Evolutionary conservation across 345 rosid species (phyloP), one percentile per base, ranked within the genome.

Genomic region (Atalantia buxifolia): DNA sequence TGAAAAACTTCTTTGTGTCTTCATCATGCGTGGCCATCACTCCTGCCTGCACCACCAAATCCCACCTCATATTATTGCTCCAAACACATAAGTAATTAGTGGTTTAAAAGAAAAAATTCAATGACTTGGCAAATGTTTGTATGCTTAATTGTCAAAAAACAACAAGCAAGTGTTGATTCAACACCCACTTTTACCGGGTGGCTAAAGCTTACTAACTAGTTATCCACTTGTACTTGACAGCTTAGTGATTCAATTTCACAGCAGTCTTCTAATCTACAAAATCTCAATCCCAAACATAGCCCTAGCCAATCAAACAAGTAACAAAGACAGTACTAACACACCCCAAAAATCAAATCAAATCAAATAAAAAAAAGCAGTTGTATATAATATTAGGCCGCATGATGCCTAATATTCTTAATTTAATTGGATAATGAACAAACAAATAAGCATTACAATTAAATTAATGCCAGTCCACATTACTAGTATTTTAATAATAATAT

Each of bases 21-120:
- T 96, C 99, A 82, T 96, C 98, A 57, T 94, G 99, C 2, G 99
- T 96, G 70, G 74, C 78, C 99, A 96, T 96, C 72, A 94, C 83
- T 79, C 99, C 99, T 72, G 60, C 62, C 99, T 96, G 90, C 89
- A 85, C 35, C 82, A 83, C 21, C 72, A 69, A 62, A 82, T 35
- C 6, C 56, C 66, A 59, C 30, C 4, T n/a, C 55, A 28, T 13
- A 65, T 80, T 65, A 78, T 4, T 53, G 22, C 6, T 53, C 57
- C 57, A 53, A 53, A 53, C 50, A 60, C 65, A 9, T 25, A 7
- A 60, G 28, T 60, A 60, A 25, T 60, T 53, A 53, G 57, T 0
- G 19, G 57, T 18, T 53, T 53, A 18, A 53, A 53, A 53, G 21
- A 53, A 53, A 45, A 13, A 45, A 45, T 13, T 53, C 57, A 16